Percentiles rank a stretch among this genome's conserved stretches.
Evolutionary conservation across 345 rosid species (phyloP).

Genomic region (Aurinia saxatilis): DNA sequence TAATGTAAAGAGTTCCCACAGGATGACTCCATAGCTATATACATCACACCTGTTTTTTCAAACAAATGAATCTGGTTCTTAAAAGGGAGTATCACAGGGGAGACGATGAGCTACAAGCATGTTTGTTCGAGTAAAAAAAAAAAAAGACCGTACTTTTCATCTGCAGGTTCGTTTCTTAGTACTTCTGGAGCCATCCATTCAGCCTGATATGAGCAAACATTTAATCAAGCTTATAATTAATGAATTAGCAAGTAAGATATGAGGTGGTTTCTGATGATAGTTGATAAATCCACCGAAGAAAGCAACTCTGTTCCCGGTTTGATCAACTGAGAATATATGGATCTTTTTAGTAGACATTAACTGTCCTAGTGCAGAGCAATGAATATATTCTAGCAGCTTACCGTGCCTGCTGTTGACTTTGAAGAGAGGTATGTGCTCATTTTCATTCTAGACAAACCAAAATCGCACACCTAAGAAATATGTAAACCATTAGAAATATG

Average conservation of each 20-base stretch:
- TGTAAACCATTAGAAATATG: slow-evolving; percentile 5
- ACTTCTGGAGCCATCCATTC: slow-evolving; percentile 99
- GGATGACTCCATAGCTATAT: slow-evolving; percentile 84
- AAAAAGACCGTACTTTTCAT: slow-evolving; percentile 63
- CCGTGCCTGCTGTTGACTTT: slow-evolving; percentile 93
- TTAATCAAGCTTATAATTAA: background rate
- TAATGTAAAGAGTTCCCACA: slow-evolving; percentile 87
- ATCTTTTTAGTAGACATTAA: background rate
- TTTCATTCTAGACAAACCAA: slow-evolving; percentile 90
- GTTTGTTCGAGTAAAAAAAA: background rate
- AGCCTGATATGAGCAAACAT: slow-evolving; percentile 46
- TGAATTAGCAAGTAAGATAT: background rate
- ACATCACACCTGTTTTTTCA: slow-evolving; percentile 77
- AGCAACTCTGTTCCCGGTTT: background rate
- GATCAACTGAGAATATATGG: background rate
- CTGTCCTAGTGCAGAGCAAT: background rate
- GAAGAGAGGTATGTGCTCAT: slow-evolving; percentile 90
- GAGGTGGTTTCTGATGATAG: background rate
- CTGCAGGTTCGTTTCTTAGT: slow-evolving; percentile 89
- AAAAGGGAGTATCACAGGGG: background rate
- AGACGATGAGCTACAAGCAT: background rate
- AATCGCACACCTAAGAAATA: slow-evolving; percentile 70
- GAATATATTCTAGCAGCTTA: slow-evolving; percentile 32
- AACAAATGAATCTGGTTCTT: slow-evolving; percentile 1
- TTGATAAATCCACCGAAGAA: background rate